Percentiles rank a stretch among this genome's conserved stretches.
Evolutionary conservation across 345 rosid genomes (phyloP).

Genomic region (Eucalyptus erythrocorys): DNA sequence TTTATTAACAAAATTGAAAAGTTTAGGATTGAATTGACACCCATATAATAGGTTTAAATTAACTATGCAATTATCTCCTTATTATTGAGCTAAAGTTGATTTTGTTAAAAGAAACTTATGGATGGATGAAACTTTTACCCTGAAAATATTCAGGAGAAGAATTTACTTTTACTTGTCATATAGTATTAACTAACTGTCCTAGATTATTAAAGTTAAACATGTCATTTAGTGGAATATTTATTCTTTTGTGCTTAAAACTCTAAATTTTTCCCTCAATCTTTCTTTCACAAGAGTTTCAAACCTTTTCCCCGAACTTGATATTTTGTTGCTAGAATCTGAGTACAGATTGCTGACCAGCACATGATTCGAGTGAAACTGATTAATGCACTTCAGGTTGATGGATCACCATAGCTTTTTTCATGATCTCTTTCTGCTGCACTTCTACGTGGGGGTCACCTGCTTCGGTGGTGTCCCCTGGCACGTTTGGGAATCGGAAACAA

Average conservation of each 20-base stretch:
- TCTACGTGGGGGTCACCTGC: background rate
- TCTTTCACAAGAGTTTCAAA: background rate
- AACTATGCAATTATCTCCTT: background rate
- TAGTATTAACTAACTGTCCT: background rate
- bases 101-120: background rate
- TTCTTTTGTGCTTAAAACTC: background rate
- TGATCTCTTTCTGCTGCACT: background rate
- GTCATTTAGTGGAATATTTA: background rate
- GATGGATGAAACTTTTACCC: background rate
- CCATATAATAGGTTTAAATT: no score
- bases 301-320: background rate
- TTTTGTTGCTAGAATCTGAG: background rate
- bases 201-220: background rate
- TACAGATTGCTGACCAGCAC: background rate
- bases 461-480: background rate
- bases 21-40: background rate
- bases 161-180: background rate
- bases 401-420: background rate
- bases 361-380: background rate
- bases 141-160: background rate
- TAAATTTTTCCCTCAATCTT: background rate
- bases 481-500: background rate
- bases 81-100: background rate
- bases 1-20: no score
- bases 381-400: background rate